A percentile compares a stretch with the other conserved stretches of the same genome.
These are phyloP conservation scores for Parasitella parasitica DNA, from an alignment of 371 early-diverging fungal species.

Conservation along the genomic window DNA sequence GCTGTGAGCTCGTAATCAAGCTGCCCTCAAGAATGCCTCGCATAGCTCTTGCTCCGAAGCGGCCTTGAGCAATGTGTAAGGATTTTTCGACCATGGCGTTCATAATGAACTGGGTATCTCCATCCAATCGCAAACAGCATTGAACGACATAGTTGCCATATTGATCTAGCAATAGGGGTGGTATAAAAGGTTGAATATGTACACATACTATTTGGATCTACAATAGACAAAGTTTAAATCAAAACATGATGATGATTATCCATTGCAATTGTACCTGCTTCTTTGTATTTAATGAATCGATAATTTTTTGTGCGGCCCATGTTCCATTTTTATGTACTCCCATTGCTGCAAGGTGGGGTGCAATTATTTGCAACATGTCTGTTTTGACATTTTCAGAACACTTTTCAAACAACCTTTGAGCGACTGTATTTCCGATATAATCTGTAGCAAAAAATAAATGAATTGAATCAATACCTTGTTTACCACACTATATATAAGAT, in stretches of 20 bases:
- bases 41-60: slow-evolving; percentile 85
- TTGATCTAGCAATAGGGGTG: slow-evolving; percentile 83
- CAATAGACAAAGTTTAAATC: neutral
- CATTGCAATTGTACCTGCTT: slow-evolving; percentile 50
- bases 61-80: slow-evolving; percentile 72
- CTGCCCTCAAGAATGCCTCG: slow-evolving; percentile 79
- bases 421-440: slow-evolving; percentile 70
- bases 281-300: slow-evolving; percentile 67
- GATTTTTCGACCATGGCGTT: slow-evolving; percentile 77
- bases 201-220: slow-evolving; percentile 23
- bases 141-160: slow-evolving; percentile 92
- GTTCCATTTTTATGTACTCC: slow-evolving; percentile 92
- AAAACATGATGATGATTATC: neutral
- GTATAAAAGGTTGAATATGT: slow-evolving; percentile 64
- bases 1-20: slow-evolving; percentile 44
- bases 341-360: slow-evolving; percentile 75
- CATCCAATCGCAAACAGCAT: slow-evolving; percentile 74
- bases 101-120: slow-evolving; percentile 74
- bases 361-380: slow-evolving; percentile 49
- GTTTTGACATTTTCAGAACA: slow-evolving; percentile 54
- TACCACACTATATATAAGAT: no score
- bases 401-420: slow-evolving; percentile 79
- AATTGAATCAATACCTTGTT: no score
- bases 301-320: slow-evolving; percentile 89
- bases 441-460: slow-evolving; percentile 11